Evolutionary conservation across 176 grass and related monocot species (phyloP).

Genomic region (Puya raimondii): DNA sequence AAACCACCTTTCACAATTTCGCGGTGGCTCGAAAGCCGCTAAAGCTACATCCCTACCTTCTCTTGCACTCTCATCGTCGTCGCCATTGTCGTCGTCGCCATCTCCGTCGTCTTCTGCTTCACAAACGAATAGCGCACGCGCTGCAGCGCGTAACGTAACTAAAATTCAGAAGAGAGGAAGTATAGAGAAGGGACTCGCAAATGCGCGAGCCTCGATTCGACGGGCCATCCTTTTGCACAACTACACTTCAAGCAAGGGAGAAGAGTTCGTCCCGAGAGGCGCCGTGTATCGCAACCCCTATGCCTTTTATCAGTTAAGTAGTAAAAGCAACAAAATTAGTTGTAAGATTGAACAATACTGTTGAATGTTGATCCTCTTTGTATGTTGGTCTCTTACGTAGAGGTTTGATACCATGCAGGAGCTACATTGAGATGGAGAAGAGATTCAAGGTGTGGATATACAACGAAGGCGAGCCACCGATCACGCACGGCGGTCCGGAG

Average conservation of each 20-base stretch:
- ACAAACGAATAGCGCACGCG: neutral
- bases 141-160: no score
- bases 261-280: conserved; percentile 30
- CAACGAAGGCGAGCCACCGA: conserved; percentile 27
- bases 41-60: neutral
- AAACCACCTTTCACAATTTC: neutral
- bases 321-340: neutral
- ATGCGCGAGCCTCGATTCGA: conserved; percentile 22
- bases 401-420: conserved; percentile 14
- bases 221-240: conserved; percentile 20
- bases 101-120: neutral
- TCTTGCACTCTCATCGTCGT: neutral
- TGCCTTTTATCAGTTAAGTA: conserved; percentile 32
- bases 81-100: neutral
- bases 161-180: neutral
- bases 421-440: conserved; percentile 37
- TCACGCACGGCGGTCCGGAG: conserved; percentile 10
- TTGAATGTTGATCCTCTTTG: neutral
- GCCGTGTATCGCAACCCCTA: conserved; percentile 31
- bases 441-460: conserved; percentile 37
- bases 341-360: neutral
- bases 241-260: conserved; percentile 2
- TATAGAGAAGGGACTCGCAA: conserved; percentile 22
- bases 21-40: neutral
- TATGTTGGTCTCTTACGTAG: neutral